These are phyloP conservation scores for Lenzites betulinus DNA, from an alignment of 768 basidiomycete species.

Conservation along the genomic window DNA sequence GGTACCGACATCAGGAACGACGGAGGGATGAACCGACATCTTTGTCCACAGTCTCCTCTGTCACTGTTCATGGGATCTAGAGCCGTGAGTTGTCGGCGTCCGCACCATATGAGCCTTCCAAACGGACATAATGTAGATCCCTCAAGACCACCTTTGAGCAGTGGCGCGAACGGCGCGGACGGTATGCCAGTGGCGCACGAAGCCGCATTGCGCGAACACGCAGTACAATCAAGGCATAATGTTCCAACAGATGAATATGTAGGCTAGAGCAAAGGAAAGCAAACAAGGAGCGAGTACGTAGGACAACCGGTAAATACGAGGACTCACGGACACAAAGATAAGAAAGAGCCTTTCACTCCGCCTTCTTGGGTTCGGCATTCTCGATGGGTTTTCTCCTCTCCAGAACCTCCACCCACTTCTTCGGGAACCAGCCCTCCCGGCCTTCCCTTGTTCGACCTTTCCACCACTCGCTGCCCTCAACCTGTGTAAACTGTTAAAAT, in stretches of 20 bases:
- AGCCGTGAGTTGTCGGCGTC: too few relatives aligned
- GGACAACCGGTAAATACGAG: not conserved
- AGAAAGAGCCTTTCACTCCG: conserved; percentile 34
- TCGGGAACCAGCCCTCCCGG: conserved; percentile 92
- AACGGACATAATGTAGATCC: too few relatives aligned
- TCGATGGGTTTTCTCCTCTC: conserved; percentile 44
- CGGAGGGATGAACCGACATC: too few relatives aligned
- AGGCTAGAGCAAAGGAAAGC: not conserved
- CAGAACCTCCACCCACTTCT: conserved; percentile 80
- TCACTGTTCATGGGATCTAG: too few relatives aligned
- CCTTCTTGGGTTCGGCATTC: conserved; percentile 39
- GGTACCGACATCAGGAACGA: too few relatives aligned
- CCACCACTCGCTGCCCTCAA: conserved; percentile 83
- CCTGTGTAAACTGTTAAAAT: conserved; percentile 24
- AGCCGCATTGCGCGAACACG: too few relatives aligned
- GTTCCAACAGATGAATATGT: not conserved
- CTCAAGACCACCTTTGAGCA: too few relatives aligned
- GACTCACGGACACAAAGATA: not conserved
- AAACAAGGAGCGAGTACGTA: conserved; percentile 1
- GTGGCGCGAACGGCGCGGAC: too few relatives aligned
- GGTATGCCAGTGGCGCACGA: too few relatives aligned
- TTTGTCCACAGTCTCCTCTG: too few relatives aligned
- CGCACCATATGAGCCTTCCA: too few relatives aligned
- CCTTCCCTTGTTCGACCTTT: conserved; percentile 91
- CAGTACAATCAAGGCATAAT: too few relatives aligned